These are phyloP conservation scores for Collybia mongolica DNA, from an alignment of 768 basidiomycete species.

Conservation along the genomic window DNA sequence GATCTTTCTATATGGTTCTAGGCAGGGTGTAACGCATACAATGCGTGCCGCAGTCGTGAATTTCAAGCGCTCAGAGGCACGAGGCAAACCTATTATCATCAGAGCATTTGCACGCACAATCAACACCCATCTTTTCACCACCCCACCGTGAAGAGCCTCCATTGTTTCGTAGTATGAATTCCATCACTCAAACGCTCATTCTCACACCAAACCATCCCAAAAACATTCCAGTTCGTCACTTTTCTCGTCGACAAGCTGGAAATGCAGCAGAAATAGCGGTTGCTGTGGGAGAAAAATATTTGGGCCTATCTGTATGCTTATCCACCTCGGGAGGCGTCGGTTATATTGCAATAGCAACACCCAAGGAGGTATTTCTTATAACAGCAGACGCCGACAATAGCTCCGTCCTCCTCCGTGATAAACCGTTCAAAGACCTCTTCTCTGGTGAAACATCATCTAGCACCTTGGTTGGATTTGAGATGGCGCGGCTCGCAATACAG, in stretches of 20 bases:
- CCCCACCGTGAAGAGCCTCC: background rate
- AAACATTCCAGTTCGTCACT: conserved; percentile 5
- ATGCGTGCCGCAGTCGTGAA: too few relatives aligned
- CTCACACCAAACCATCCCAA: background rate
- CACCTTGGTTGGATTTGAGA: conserved; percentile 31
- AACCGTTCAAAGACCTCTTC: conserved; percentile 15
- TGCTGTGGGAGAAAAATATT: background rate
- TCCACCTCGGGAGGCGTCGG: conserved; percentile 2
- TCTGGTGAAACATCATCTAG: conserved; percentile 2
- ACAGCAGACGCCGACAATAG: background rate
- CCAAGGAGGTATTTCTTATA: conserved; percentile 8
- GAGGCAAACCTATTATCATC: too few relatives aligned
- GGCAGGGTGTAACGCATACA: too few relatives aligned
- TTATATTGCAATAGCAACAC: conserved; percentile 12
- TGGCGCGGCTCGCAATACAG: conserved; percentile 32
- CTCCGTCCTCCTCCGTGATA: conserved; percentile 5
- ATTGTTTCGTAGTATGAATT: background rate
- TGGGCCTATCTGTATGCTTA: conserved; percentile 11
- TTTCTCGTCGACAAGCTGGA: conserved; percentile 12
- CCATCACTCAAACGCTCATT: background rate
- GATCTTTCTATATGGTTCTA: too few relatives aligned
- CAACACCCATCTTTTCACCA: too few relatives aligned
- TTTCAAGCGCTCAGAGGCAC: too few relatives aligned
- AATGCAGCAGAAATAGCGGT: conserved; percentile 2
- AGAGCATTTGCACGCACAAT: too few relatives aligned